Conservation (phyloP, 345 rosid genomes). For the Linum trigynum region DNA sequence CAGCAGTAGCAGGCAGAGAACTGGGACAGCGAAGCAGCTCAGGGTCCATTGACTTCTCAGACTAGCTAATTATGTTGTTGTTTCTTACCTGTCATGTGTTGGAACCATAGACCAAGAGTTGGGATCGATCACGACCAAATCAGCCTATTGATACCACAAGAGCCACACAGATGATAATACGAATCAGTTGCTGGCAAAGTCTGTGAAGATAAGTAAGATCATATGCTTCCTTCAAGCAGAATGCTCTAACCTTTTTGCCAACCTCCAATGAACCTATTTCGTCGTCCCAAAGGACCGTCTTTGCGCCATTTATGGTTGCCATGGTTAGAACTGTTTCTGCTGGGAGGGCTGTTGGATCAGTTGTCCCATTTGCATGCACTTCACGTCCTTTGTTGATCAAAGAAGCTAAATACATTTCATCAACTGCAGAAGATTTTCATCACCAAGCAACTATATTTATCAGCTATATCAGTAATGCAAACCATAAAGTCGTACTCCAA, state of each 20-base stretch:
- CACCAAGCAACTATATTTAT: neutral
- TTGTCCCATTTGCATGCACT: slow-evolving; percentile 33
- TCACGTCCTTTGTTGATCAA: slow-evolving; percentile 55
- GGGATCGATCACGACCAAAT: slow-evolving; percentile 48
- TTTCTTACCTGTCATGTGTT: slow-evolving; percentile 47
- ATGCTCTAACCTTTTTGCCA: slow-evolving; percentile 46
- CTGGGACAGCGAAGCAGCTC: neutral
- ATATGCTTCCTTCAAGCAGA: neutral
- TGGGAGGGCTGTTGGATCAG: slow-evolving; percentile 58
- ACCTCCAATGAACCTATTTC: slow-evolving; percentile 66
- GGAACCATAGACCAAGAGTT: slow-evolving; percentile 55
- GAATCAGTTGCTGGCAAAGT: slow-evolving; percentile 5
- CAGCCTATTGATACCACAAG: slow-evolving; percentile 38
- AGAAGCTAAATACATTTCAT: slow-evolving; percentile 68
- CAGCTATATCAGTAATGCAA: neutral
- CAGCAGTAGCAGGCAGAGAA: neutral
- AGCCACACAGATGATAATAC: slow-evolving; percentile 4
- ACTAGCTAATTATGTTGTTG: neutral
- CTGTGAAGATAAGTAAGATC: neutral
- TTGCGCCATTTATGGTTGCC: slow-evolving; percentile 62
- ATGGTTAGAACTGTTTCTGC: slow-evolving; percentile 52
- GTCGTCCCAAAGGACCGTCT: slow-evolving; percentile 57
- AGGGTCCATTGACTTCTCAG: neutral
- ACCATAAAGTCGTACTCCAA: neutral
- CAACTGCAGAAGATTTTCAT: slow-evolving; percentile 32